Percentiles rank a stretch among this genome's conserved stretches.
These are phyloP conservation scores for Lathyrus sativus DNA, from an alignment of 306 rosid species.

Conservation along the genomic window DNA sequence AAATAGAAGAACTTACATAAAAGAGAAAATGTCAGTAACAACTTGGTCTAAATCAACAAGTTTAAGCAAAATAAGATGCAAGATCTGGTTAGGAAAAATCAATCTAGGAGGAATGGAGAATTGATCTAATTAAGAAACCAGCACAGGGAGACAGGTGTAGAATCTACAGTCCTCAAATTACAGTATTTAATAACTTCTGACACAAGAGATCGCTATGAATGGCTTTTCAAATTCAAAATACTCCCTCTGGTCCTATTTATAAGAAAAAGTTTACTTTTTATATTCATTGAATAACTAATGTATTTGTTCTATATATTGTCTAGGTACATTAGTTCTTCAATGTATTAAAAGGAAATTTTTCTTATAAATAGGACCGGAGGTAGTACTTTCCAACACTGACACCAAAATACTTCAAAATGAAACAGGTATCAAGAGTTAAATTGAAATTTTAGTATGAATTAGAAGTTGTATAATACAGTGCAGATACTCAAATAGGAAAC, in stretches of 20 bases:
- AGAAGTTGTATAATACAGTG: conserved; percentile 11
- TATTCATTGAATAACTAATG: too few species aligned
- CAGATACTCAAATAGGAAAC: conserved; percentile 35
- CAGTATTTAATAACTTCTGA: conserved; percentile 10
- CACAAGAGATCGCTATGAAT: conserved; percentile 2
- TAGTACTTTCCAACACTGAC: neutral
- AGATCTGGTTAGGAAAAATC: conserved; percentile 10
- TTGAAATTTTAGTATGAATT: conserved; percentile 25
- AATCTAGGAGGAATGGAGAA: neutral
- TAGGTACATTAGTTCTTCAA: too few species aligned
- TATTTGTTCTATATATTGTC: too few species aligned
- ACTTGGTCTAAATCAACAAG: conserved; percentile 13
- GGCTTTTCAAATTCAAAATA: conserved; percentile 29
- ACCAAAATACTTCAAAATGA: conserved; percentile 24
- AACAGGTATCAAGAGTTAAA: conserved; percentile 5
- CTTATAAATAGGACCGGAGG: too few species aligned
- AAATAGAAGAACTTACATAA: neutral
- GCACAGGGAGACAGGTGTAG: conserved; percentile 4
- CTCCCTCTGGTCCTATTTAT: too few species aligned
- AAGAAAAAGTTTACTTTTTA: too few species aligned
- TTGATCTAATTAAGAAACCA: conserved; percentile 25
- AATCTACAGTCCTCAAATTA: neutral
- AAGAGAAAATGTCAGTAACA: conserved; percentile 16
- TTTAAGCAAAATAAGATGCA: conserved; percentile 9
- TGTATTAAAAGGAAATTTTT: too few species aligned